Conservation (phyloP, 805 yeast species). For the Suhomyces canberraensis region DNA sequence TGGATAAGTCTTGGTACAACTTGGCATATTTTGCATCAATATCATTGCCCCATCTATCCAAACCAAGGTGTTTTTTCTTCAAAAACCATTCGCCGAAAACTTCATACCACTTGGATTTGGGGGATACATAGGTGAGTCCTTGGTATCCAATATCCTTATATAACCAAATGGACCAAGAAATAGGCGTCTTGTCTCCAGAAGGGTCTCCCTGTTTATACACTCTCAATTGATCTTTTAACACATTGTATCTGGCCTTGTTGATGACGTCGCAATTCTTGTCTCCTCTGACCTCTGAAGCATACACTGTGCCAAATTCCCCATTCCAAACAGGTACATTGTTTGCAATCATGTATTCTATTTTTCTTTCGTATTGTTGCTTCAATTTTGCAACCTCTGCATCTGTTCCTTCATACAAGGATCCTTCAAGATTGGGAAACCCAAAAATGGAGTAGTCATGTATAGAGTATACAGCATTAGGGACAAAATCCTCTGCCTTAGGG, state of each 20-base stretch:
- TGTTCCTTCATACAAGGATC: constrained; percentile 32
- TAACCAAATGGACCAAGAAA: constrained; percentile 52
- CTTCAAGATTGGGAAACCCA: constrained; percentile 43
- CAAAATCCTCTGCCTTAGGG: constrained; percentile 26
- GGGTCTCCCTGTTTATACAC: constrained; percentile 47
- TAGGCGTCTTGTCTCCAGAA: constrained; percentile 43
- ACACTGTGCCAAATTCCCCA: constrained; percentile 53
- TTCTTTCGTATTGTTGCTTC: constrained; percentile 38
- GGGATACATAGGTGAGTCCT: constrained; percentile 46
- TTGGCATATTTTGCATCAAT: constrained; percentile 37
- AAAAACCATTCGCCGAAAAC: constrained; percentile 41
- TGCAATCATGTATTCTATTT: constrained; percentile 40
- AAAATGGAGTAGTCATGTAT: constrained; percentile 46
- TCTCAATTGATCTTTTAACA: constrained; percentile 44
- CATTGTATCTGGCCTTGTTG: constrained; percentile 39
- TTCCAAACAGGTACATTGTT: constrained; percentile 50
- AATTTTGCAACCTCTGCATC: constrained; percentile 34
- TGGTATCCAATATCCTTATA: constrained; percentile 54
- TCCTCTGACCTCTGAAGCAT: constrained; percentile 42
- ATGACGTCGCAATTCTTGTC: constrained; percentile 35
- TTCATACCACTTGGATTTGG: constrained; percentile 41
- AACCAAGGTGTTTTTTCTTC: constrained; percentile 43
- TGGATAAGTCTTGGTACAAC: constrained; percentile 33
- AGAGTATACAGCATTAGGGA: constrained; percentile 47
- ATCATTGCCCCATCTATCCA: constrained; percentile 51